Evolutionary conservation across 1,284 basidiomycete genomes (phyloP).

Genomic region (Calocybe gambosa): DNA sequence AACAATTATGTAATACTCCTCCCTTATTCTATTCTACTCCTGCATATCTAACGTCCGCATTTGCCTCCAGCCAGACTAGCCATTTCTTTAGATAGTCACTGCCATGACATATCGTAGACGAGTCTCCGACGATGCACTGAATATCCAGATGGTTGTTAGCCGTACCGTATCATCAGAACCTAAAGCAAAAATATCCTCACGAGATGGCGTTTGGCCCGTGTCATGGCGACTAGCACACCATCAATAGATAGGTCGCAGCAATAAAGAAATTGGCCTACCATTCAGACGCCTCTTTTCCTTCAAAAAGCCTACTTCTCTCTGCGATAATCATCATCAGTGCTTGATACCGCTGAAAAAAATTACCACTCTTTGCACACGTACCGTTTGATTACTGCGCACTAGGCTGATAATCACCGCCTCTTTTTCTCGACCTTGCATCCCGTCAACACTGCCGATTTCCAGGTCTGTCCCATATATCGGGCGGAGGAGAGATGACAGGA

Average conservation of each 20-base stretch:
- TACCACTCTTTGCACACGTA: slow-evolving; percentile 22
- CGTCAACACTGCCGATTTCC: slow-evolving; percentile 89
- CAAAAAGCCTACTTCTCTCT: slow-evolving; percentile 89
- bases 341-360: background rate
- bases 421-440: slow-evolving; percentile 90
- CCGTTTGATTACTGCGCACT: slow-evolving; percentile 82
- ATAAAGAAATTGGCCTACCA: slow-evolving; percentile 37
- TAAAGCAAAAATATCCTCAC: slow-evolving; percentile 35
- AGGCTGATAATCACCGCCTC: slow-evolving; percentile 87
- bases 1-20: no score
- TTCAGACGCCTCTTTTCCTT: slow-evolving; percentile 88
- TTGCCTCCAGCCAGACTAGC: slow-evolving; percentile 84
- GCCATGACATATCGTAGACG: slow-evolving; percentile 81
- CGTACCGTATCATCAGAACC: background rate
- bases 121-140: slow-evolving; percentile 88
- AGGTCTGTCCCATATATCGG: slow-evolving; percentile 63
- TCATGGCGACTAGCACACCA: slow-evolving; percentile 76
- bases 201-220: slow-evolving; percentile 83
- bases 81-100: slow-evolving; percentile 80
- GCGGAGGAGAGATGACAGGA: slow-evolving; percentile 70
- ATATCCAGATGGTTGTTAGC: background rate
- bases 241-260: slow-evolving; percentile 2
- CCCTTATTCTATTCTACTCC: slow-evolving; percentile 46
- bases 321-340: slow-evolving; percentile 10
- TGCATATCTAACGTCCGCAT: slow-evolving; percentile 85